These are phyloP conservation scores for Ceratocystiopsis sp. DNA, from an alignment of 2,329 filamentous ascomycete genomes.

Conservation along the genomic window DNA sequence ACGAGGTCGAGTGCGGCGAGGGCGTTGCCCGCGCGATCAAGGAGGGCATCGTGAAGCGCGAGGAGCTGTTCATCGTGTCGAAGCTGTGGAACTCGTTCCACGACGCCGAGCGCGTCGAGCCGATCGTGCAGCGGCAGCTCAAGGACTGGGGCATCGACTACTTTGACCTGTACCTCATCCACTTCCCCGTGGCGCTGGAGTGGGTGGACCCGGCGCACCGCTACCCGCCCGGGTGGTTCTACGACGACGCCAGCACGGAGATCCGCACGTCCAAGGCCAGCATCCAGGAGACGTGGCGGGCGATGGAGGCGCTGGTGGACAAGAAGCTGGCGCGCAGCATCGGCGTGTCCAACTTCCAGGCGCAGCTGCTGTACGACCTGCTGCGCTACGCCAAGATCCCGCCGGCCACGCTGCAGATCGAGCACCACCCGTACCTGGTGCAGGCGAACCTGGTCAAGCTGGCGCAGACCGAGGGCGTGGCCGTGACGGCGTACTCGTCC, in stretches of 20 bases:
- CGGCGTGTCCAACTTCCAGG: constrained; percentile 72
- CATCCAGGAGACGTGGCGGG: constrained; percentile 68
- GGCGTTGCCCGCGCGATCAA: constrained; percentile 65
- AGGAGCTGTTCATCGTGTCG: constrained; percentile 81
- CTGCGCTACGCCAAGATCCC: constrained; percentile 59
- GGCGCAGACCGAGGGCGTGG: constrained; percentile 51
- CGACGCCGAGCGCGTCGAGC: constrained; percentile 58
- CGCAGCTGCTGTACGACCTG: constrained; percentile 60
- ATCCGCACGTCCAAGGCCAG: constrained; percentile 49
- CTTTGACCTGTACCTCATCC: constrained; percentile 78
- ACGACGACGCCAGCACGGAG: constrained; percentile 39
- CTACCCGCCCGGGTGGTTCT: constrained; percentile 67
- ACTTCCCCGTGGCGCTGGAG: constrained; percentile 77
- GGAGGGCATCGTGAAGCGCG: constrained; percentile 64
- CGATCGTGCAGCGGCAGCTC: constrained; percentile 60
- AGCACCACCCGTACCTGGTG: constrained; percentile 79
- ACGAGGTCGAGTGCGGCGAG: constrained; percentile 62
- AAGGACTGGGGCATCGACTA: constrained; percentile 74
- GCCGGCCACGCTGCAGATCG: constrained; percentile 63
- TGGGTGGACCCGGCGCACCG: constrained; percentile 65
- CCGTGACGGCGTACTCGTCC: constrained; percentile 68
- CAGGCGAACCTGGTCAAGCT: constrained; percentile 55
- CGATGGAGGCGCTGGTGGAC: constrained; percentile 60
- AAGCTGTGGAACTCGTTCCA: constrained; percentile 94
- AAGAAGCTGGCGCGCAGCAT: constrained; percentile 54